Evolutionary conservation across 257 asterid species (phyloP), one percentile per base, ranked within the genome.

Genomic region (Sherardia arvensis): DNA sequence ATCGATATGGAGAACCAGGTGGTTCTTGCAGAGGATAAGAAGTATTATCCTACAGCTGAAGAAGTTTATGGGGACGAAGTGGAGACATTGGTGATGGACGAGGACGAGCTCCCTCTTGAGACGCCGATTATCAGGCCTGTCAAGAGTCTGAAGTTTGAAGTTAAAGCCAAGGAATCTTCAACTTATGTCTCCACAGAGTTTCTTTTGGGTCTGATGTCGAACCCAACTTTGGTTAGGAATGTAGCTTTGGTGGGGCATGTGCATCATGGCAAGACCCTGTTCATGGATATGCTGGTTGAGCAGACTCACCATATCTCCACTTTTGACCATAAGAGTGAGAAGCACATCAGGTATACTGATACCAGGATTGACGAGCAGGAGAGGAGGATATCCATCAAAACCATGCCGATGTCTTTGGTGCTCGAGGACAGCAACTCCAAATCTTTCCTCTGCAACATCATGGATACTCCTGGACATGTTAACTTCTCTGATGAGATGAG

Each of bases 31-130:
- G 99, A 92, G 79, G 99, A 92, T 70, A 92, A 92, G 62, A 89
- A 92, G 51, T 92, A 92, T 69, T 92, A 92, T 73, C 99, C 97
- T 0, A 89, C 99, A 18, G 97, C 99, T 4, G 99, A 92, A 77
- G 99, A 92, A 81, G 97, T 92, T 36, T 92, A 92, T 30, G 99
- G 99, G 3, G 96, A 89, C 70, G 99, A 89, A 75, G 99, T 92
- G 10, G 99, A 92, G 66, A 89, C 99, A 1, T 66, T 92, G 74
- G 99, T 92, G 20, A 87, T 87, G 97, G 99, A 92, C 70, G 99
- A 92, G 81, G 99, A 92, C 36, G 99, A 92, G 74, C 91, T 79
- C 66, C 95, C 99, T 18, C 85, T 92, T 1, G 97, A 92, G 59
- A 79, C 72, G 23, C 99, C 99, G 0, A 92, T 92, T 26, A 85